Conservation (phyloP, 192 early-diverging fungal genomes). For the Mortierella claussenii region DNA sequence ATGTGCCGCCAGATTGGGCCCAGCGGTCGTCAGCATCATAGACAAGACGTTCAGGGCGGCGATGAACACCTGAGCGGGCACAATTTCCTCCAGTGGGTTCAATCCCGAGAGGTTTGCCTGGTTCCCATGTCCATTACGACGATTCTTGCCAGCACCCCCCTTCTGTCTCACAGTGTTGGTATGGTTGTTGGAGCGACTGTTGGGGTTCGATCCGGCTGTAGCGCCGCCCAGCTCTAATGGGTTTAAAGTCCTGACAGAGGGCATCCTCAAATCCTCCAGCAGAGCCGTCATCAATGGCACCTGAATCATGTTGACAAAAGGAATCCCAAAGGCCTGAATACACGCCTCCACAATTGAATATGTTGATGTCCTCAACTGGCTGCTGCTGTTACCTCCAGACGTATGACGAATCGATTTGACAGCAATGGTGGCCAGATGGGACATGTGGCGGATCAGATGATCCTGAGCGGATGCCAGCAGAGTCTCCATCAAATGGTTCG, state of each 20-base stretch:
- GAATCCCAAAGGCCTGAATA: constrained; percentile 59
- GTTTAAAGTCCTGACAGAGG: constrained; percentile 30
- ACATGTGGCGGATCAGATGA: constrained; percentile 44
- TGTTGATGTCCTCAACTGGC: constrained; percentile 45
- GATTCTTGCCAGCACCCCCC: constrained; percentile 47
- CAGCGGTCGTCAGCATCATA: constrained; percentile 27
- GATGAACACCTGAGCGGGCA: constrained; percentile 29
- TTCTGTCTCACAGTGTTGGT: constrained; percentile 43
- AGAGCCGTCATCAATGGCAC: constrained; percentile 53
- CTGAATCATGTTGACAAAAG: constrained; percentile 55
- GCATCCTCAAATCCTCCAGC: constrained; percentile 55
- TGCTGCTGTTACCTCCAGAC: constrained; percentile 17
- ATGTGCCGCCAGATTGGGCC: constrained; percentile 38
- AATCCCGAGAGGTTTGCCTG: constrained; percentile 3
- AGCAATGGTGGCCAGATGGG: constrained; percentile 35
- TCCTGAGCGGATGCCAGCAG: constrained; percentile 45
- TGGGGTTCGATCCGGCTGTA: constrained; percentile 26
- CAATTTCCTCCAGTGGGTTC: constrained; percentile 36
- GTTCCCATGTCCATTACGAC: constrained; percentile 25
- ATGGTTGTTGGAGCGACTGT: constrained; percentile 43
- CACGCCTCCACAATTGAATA: constrained; percentile 57
- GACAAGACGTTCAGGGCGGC: constrained; percentile 35
- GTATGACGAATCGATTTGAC: constrained; percentile 44
- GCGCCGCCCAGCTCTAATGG: constrained; percentile 40
- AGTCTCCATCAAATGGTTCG: constrained; percentile 55